Conservation (phyloP, 768 basidiomycete genomes). For the Tricholoma furcatifolium region DNA sequence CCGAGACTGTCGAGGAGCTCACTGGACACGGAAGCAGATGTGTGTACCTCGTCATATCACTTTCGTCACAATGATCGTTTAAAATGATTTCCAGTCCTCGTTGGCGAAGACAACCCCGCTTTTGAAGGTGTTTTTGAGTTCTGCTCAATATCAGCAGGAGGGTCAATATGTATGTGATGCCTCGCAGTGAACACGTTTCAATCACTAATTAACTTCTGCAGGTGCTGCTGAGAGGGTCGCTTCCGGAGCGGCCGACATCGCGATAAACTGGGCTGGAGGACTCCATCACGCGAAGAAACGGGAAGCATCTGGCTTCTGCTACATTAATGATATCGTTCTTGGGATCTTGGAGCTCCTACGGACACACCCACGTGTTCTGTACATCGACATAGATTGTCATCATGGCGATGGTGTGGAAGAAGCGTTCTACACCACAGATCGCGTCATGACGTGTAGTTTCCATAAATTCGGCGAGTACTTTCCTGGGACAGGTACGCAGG, state of each 20-base stretch:
- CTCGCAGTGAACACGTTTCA: background rate
- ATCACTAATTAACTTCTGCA: constrained; percentile 24
- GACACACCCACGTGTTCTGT: constrained; percentile 82
- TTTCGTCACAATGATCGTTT: background rate
- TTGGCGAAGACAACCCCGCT: constrained; percentile 94
- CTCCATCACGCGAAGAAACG: constrained; percentile 99
- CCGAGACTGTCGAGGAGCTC: constrained; percentile 86
- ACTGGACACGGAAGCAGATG: constrained; percentile 86
- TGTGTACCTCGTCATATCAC: constrained; percentile 34
- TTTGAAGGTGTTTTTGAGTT: constrained; percentile 98
- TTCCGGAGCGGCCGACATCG: constrained; percentile 84
- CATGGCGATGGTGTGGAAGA: constrained; percentile 99
- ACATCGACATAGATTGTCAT: constrained; percentile 98
- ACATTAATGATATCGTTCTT: constrained; percentile 97
- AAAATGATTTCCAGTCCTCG: constrained; percentile 38
- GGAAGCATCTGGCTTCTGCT: constrained; percentile 98
- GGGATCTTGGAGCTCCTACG: constrained; percentile 92
- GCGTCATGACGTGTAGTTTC: constrained; percentile 96
- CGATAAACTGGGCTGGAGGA: constrained; percentile 98
- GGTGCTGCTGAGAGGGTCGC: constrained; percentile 81
- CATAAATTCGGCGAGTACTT: constrained; percentile 98
- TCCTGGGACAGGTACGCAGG: constrained; percentile 82
- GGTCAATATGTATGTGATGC: constrained; percentile 75
- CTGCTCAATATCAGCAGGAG: constrained; percentile 94
- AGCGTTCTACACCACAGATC: constrained; percentile 95